Evolutionary conservation across 2,329 filamentous ascomycete species (phyloP).

Genomic region (Penicillium nordicum): DNA sequence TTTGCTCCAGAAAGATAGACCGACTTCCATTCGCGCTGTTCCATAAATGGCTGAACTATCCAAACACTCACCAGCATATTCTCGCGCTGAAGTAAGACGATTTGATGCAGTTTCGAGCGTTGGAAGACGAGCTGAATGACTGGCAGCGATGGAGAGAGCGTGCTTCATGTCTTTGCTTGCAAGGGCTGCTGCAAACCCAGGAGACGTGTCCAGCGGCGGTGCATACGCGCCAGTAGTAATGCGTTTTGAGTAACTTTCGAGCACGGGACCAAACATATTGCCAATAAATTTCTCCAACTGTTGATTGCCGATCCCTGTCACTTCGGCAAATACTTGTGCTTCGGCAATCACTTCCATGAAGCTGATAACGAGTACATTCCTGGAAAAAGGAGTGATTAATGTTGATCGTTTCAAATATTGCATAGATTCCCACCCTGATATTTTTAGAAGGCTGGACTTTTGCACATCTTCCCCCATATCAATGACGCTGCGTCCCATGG

Average conservation of each 20-base stretch:
- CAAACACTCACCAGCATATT: slow-evolving; percentile 15
- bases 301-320: slow-evolving; percentile 40
- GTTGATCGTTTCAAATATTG: not conserved
- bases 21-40: slow-evolving; percentile 9
- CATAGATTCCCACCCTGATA: slow-evolving; percentile 32
- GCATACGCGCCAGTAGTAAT: slow-evolving; percentile 21
- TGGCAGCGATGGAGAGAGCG: slow-evolving; percentile 9
- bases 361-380: slow-evolving; percentile 50
- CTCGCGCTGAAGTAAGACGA: slow-evolving; percentile 3
- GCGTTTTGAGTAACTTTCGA: slow-evolving; percentile 17
- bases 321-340: slow-evolving; percentile 50
- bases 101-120: slow-evolving; percentile 12
- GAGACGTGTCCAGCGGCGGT: slow-evolving; percentile 8
- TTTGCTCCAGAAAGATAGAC: slow-evolving; percentile 13
- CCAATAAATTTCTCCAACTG: slow-evolving; percentile 44
- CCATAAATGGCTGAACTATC: slow-evolving; percentile 17
- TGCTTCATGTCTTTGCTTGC: slow-evolving; percentile 17
- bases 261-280: slow-evolving; percentile 18
- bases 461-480: slow-evolving; percentile 43
- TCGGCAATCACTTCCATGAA: slow-evolving; percentile 51
- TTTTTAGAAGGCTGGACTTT: slow-evolving; percentile 49
- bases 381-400: slow-evolving; percentile 12
- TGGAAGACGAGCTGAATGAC: slow-evolving; percentile 3
- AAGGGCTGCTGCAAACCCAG: slow-evolving; percentile 16
- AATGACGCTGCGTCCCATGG: slow-evolving; percentile 37